A percentile compares a stretch with the other conserved stretches of the same genome.
Conservation (phyloP, 2,329 filamentous ascomycete species). For the Tricladium varicosporioides region DNA sequence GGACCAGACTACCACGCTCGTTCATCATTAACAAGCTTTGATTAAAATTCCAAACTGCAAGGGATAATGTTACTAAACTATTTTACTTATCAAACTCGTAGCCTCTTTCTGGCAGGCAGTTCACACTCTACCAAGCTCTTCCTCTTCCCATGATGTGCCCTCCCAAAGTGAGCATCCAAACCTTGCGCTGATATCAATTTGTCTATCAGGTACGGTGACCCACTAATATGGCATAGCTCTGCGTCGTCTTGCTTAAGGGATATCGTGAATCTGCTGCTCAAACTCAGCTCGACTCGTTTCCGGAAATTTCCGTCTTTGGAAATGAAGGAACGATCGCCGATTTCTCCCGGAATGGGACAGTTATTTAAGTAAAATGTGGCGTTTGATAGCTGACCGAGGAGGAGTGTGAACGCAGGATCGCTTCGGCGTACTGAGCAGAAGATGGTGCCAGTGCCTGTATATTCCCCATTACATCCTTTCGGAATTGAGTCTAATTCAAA, state of each 20-base stretch:
- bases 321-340: too few relatives aligned
- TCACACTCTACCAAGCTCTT: neutral
- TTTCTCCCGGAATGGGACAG: too few relatives aligned
- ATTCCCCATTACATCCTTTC: too few relatives aligned
- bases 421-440: too few relatives aligned
- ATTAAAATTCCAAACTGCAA: neutral
- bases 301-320: too few relatives aligned
- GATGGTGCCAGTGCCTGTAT: too few relatives aligned
- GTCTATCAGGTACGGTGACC: neutral
- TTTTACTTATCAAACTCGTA: neutral
- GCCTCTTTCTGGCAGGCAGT: too few relatives aligned
- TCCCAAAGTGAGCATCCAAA: neutral
- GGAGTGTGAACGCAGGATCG: too few relatives aligned
- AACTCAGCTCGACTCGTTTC: neutral
- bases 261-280: neutral
- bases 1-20: neutral
- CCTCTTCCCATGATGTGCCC: neutral
- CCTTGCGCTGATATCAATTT: neutral
- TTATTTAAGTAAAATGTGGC: too few relatives aligned
- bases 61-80: neutral
- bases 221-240: too few relatives aligned
- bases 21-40: neutral
- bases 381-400: too few relatives aligned
- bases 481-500: too few relatives aligned
- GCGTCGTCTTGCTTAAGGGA: neutral